Conservation (phyloP, 2,329 filamentous ascomycete species). For the Alternaria gansuensis region DNA sequence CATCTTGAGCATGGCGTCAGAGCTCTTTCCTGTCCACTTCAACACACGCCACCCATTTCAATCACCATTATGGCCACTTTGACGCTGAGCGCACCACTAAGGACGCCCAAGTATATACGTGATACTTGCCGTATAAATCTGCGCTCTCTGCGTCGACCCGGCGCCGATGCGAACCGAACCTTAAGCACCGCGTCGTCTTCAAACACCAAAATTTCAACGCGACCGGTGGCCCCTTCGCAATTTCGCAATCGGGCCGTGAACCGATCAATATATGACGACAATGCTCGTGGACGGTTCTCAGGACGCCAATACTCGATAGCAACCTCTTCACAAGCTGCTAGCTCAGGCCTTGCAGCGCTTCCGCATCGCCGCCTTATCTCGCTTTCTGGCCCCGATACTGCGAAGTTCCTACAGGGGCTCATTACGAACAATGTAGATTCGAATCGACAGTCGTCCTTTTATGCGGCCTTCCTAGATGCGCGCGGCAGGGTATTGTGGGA, state of each 20-base stretch:
- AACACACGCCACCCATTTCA: neutral
- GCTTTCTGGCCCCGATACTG: conserved; percentile 78
- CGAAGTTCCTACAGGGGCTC: conserved; percentile 87
- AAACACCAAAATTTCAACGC: conserved; percentile 4
- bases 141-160: conserved; percentile 10
- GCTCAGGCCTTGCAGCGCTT: conserved; percentile 64
- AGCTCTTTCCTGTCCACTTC: conserved; percentile 3
- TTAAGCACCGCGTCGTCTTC: conserved; percentile 24
- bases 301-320: conserved; percentile 3
- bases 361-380: conserved; percentile 81
- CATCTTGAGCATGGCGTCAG: conserved; percentile 18
- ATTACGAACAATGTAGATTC: conserved; percentile 76
- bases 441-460: conserved; percentile 57
- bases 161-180: conserved; percentile 14
- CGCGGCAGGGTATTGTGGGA: conserved; percentile 84
- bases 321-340: neutral
- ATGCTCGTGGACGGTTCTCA: neutral
- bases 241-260: neutral
- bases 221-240: conserved; percentile 42
- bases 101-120: conserved; percentile 30
- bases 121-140: conserved; percentile 30
- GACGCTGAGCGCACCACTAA: conserved; percentile 2
- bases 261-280: no score
- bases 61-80: conserved; percentile 26
- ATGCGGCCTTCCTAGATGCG: conserved; percentile 86